Evolutionary conservation across 139 green algal genomes (phyloP).

Genomic region (Raphidocelis subcapitata): DNA sequence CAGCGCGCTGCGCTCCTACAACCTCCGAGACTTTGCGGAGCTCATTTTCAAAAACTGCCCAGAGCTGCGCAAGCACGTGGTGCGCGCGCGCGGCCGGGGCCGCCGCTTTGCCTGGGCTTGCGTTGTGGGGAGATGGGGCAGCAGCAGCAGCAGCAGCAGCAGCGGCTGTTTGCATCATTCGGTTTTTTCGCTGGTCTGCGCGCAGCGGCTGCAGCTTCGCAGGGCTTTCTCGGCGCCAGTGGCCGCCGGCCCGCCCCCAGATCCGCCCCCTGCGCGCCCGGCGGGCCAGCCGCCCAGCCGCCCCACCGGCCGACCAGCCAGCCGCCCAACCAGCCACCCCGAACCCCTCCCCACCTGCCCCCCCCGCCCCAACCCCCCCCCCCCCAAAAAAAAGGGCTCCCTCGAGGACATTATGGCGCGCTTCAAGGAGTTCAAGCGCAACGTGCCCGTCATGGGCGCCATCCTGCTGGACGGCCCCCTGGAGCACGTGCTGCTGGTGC

Average conservation of each 20-base stretch:
- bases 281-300: no score
- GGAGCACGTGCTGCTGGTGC: slow-evolving; percentile 86
- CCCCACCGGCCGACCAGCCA: not conserved
- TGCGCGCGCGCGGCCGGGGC: not conserved
- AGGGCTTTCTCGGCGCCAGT: no score
- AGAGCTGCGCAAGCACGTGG: slow-evolving; percentile 63
- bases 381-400: not conserved
- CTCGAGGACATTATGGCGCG: slow-evolving; percentile 75
- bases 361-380: not conserved
- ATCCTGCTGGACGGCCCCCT: slow-evolving; percentile 85
- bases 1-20: slow-evolving; percentile 2
- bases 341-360: not conserved
- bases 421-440: slow-evolving; percentile 90
- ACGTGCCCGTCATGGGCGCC: slow-evolving; percentile 78
- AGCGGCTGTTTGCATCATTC: no score
- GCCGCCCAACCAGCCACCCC: no score
- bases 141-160: no score
- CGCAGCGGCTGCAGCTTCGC: no score
- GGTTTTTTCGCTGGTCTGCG: no score
- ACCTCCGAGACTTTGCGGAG: slow-evolving; percentile 70
- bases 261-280: no score
- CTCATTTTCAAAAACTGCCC: slow-evolving; percentile 73
- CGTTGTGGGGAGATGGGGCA: no score
- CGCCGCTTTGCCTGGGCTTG: no score
- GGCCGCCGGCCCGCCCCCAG: no score